phyloP scores from a whole-genome alignment of 2,329 filamentous ascomycete genomes.

The Orbilia oligospora region DNA sequence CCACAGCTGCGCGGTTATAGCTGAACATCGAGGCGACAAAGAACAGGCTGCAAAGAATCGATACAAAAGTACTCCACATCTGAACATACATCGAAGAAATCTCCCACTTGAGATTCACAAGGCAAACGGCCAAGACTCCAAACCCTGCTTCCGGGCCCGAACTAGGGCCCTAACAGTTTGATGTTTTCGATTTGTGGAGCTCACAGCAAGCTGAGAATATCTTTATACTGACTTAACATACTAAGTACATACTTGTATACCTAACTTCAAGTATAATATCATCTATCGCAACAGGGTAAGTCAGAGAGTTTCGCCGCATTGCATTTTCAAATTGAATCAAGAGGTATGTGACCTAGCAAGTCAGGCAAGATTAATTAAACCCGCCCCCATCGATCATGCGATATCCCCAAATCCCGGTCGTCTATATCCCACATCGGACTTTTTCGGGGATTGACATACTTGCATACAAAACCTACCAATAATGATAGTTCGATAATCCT shows the following conservation, averaged over 20 bases:
- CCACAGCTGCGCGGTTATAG: background rate
- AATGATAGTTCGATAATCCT: background rate
- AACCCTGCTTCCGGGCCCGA: background rate
- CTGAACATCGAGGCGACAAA: background rate
- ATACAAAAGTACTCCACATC: background rate
- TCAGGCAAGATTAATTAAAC: too few relatives aligned
- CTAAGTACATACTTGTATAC: too few relatives aligned
- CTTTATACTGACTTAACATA: too few relatives aligned
- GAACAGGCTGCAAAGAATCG: slow-evolving; percentile 3
- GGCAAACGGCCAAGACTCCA: slow-evolving; percentile 1
- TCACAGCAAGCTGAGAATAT: background rate
- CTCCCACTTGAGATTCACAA: background rate
- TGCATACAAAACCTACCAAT: background rate
- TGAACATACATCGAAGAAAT: background rate
- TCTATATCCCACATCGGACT: too few relatives aligned
- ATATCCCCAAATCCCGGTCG: too few relatives aligned
- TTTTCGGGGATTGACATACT: too few relatives aligned
- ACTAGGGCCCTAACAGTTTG: background rate
- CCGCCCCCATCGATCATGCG: too few relatives aligned
- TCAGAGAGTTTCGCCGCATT: too few relatives aligned
- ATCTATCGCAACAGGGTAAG: background rate
- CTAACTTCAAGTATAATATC: too few relatives aligned
- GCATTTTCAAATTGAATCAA: too few relatives aligned
- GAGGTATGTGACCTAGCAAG: too few relatives aligned
- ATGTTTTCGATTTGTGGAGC: background rate